Conservation (phyloP, 2,329 filamentous ascomycete species). For the Didymella exigua region DNA sequence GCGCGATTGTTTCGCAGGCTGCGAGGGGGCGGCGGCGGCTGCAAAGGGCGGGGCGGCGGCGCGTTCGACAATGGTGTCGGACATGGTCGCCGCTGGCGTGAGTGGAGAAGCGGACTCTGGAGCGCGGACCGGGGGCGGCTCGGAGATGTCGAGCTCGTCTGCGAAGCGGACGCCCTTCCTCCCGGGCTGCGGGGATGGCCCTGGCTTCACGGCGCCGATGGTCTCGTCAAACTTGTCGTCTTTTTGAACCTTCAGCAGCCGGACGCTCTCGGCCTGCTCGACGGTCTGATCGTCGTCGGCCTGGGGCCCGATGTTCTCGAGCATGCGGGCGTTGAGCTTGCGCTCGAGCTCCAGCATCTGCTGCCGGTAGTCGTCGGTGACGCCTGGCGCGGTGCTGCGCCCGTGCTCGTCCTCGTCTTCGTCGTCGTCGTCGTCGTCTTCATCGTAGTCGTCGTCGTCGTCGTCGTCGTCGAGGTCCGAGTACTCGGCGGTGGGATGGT, state of each 20-base stretch:
- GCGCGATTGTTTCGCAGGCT: slow-evolving; percentile 47
- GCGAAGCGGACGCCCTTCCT: slow-evolving; percentile 84
- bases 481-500: slow-evolving; percentile 63
- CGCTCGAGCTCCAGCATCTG: slow-evolving; percentile 87
- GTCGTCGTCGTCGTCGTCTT: slow-evolving; percentile 56
- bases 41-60: slow-evolving; percentile 16
- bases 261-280: slow-evolving; percentile 62
- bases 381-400: slow-evolving; percentile 67
- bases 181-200: slow-evolving; percentile 11
- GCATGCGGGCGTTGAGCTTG: slow-evolving; percentile 66
- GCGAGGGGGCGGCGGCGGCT: slow-evolving; percentile 21
- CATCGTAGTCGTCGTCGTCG: slow-evolving; percentile 48
- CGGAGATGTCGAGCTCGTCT: slow-evolving; percentile 72
- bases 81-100: slow-evolving; percentile 34
- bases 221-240: slow-evolving; percentile 46
- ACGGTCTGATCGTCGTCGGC: slow-evolving; percentile 43
- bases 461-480: slow-evolving; percentile 57
- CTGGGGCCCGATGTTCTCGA: slow-evolving; percentile 64
- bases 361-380: slow-evolving; percentile 76
- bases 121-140: slow-evolving; percentile 35
- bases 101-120: neutral
- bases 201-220: slow-evolving; percentile 13
- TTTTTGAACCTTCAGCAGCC: slow-evolving; percentile 56
- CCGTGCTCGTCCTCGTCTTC: slow-evolving; percentile 80
- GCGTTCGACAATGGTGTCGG: slow-evolving; percentile 46